phyloP scores from a whole-genome alignment of 2,329 filamentous ascomycete species.

The Amphichorda felina region DNA sequence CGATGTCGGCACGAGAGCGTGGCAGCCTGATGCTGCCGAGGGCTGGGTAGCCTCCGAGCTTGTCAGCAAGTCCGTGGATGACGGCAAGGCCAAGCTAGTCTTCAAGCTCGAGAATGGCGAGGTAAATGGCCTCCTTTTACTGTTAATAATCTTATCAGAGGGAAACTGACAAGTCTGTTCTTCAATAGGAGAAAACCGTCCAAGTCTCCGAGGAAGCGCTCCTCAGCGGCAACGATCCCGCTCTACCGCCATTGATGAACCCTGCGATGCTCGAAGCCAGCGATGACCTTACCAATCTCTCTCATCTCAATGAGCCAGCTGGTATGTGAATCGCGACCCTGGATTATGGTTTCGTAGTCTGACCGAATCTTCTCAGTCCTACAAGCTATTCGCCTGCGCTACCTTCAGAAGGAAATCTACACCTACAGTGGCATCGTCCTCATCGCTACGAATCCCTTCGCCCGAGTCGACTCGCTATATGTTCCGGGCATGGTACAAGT shows the following conservation, averaged over 20 bases:
- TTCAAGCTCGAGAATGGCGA: constrained; percentile 91
- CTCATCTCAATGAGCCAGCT: constrained; percentile 95
- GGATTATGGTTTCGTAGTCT: neutral
- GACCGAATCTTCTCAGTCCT: constrained; percentile 48
- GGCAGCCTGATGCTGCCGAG: constrained; percentile 93
- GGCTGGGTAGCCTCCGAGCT: constrained; percentile 98
- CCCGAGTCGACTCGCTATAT: constrained; percentile 93
- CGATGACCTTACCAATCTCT: constrained; percentile 94
- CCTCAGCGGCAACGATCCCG: constrained; percentile 62
- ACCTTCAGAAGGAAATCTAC: constrained; percentile 98
- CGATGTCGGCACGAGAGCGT: constrained; percentile 93
- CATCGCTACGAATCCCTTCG: constrained; percentile 97
- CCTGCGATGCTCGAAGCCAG: constrained; percentile 96
- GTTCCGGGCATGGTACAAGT: constrained; percentile 99
- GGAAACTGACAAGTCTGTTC: constrained; percentile 4
- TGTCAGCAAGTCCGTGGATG: constrained; percentile 69
- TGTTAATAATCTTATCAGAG: neutral
- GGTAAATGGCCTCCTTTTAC: constrained; percentile 33
- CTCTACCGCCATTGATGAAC: constrained; percentile 91
- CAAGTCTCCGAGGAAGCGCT: constrained; percentile 68
- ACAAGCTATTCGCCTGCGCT: constrained; percentile 94
- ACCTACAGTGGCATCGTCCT: constrained; percentile 98
- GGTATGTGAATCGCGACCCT: constrained; percentile 42
- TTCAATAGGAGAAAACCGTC: constrained; percentile 59
- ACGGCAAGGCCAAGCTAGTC: constrained; percentile 75